phyloP scores from a whole-genome alignment of 345 rosid species.

The Arabidopsis suecica region DNA sequence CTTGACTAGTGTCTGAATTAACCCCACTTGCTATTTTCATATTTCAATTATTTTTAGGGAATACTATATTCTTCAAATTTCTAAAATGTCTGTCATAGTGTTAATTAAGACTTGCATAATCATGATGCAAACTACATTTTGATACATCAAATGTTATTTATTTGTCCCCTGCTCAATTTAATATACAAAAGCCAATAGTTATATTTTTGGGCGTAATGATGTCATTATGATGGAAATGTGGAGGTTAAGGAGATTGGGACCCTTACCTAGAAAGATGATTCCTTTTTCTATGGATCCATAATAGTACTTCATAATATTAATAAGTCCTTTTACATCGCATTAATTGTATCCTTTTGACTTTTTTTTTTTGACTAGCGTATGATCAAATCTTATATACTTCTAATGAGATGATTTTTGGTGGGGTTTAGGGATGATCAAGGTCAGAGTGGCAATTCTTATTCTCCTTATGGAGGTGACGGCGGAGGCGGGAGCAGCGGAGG shows the following conservation, averaged over 20 bases:
- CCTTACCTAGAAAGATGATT: conserved; percentile 21
- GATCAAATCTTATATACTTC: neutral
- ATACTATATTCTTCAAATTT: neutral
- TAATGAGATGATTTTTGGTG: conserved; percentile 13
- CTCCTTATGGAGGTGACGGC: conserved; percentile 1
- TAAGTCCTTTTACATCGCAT: conserved; percentile 4
- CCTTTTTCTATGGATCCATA: conserved; percentile 19
- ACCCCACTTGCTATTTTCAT: conserved; percentile 39
- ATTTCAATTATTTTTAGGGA: neutral
- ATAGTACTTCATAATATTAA: neutral
- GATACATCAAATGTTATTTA: conserved; percentile 5
- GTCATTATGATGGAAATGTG: conserved; percentile 19
- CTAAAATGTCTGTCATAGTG: conserved; percentile 2
- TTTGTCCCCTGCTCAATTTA: conserved; percentile 18
- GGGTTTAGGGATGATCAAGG: conserved; percentile 43
- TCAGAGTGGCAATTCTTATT: conserved; percentile 32
- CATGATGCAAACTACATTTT: conserved; percentile 16
- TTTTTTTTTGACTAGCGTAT: neutral
- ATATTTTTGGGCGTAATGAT: conserved; percentile 21
- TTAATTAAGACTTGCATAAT: neutral
- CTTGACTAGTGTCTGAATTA: conserved; percentile 40
- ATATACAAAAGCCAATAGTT: neutral
- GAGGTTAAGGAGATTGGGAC: conserved; percentile 19
- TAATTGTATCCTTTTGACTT: conserved; percentile 26
- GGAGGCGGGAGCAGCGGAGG: conserved; percentile 12